Evolutionary conservation across 1,139 yeast species (phyloP).

Genomic region (Debaryomycetaceae sp.): DNA sequence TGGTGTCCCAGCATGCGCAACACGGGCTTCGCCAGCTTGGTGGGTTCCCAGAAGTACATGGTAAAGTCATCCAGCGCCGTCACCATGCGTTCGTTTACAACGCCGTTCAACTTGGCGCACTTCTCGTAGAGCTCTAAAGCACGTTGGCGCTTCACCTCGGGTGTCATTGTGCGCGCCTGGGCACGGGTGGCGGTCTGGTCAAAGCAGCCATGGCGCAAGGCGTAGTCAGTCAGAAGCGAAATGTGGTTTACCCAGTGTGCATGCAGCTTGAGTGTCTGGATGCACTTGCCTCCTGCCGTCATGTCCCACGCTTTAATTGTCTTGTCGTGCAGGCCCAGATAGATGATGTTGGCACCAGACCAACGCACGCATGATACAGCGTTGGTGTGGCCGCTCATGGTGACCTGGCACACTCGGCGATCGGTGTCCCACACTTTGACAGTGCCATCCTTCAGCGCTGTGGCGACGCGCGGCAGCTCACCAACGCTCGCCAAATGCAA

Average conservation of each 20-base stretch:
- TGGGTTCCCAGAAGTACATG: slow-evolving; percentile 96
- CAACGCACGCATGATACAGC: slow-evolving; percentile 93
- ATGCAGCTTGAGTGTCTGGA: slow-evolving; percentile 78
- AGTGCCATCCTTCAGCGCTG: slow-evolving; percentile 91
- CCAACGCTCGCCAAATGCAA: slow-evolving; percentile 70
- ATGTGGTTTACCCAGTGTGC: slow-evolving; percentile 98
- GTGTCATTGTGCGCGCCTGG: slow-evolving; percentile 18
- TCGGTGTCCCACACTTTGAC: slow-evolving; percentile 86
- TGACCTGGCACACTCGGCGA: slow-evolving; percentile 60
- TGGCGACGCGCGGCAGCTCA: slow-evolving; percentile 66
- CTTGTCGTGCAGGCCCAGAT: slow-evolving; percentile 92
- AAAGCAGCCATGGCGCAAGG: slow-evolving; percentile 60
- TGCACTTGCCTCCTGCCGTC: slow-evolving; percentile 69
- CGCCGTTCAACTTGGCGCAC: slow-evolving; percentile 70
- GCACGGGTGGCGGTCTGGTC: slow-evolving; percentile 22
- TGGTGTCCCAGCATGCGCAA: slow-evolving; percentile 97
- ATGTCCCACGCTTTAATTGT: slow-evolving; percentile 90
- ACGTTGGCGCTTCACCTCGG: slow-evolving; percentile 29
- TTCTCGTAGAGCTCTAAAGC: slow-evolving; percentile 62
- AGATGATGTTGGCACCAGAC: slow-evolving; percentile 86
- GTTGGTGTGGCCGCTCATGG: slow-evolving; percentile 84
- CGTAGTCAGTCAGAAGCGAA: slow-evolving; percentile 87
- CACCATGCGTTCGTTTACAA: slow-evolving; percentile 72
- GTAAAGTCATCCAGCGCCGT: slow-evolving; percentile 98
- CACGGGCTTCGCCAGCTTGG: slow-evolving; percentile 73